Percentiles rank a stretch among this genome's conserved stretches.
Evolutionary conservation across 495 filamentous ascomycete species (phyloP).

Genomic region (Penicillium cinerascens): DNA sequence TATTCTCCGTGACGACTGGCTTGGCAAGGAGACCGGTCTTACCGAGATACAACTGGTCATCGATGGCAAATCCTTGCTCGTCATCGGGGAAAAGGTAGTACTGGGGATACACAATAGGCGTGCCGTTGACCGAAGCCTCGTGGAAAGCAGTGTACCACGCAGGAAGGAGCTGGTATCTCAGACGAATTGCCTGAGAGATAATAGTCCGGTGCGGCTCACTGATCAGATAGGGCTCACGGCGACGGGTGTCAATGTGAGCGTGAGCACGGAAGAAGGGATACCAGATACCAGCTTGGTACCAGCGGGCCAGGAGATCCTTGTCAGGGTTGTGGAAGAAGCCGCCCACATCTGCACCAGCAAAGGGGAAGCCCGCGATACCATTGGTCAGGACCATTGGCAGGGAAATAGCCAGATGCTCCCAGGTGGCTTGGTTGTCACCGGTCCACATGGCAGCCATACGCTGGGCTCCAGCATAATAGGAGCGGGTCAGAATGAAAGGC

Average conservation of each 20-base stretch:
- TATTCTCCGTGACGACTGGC: constrained; percentile 74
- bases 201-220: constrained; percentile 82
- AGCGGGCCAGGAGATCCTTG: constrained; percentile 84
- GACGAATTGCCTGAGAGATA: constrained; percentile 79
- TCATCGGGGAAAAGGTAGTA: constrained; percentile 89
- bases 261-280: constrained; percentile 99
- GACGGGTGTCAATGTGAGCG: constrained; percentile 91
- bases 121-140: constrained; percentile 74
- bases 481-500: constrained; percentile 88
- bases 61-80: constrained; percentile 78
- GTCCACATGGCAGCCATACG: constrained; percentile 96
- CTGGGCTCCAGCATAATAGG: constrained; percentile 88
- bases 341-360: constrained; percentile 92
- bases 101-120: constrained; percentile 83
- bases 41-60: constrained; percentile 91
- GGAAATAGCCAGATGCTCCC: constrained; percentile 81
- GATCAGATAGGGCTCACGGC: constrained; percentile 87
- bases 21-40: constrained; percentile 82
- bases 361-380: constrained; percentile 89
- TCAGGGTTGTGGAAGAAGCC: constrained; percentile 97
- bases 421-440: constrained; percentile 90
- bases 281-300: constrained; percentile 97
- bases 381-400: constrained; percentile 92
- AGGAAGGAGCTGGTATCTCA: constrained; percentile 86
- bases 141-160: constrained; percentile 98